Conservation (phyloP, 805 yeast species). For the Saccharomycopsis oosterbeekiorum region DNA sequence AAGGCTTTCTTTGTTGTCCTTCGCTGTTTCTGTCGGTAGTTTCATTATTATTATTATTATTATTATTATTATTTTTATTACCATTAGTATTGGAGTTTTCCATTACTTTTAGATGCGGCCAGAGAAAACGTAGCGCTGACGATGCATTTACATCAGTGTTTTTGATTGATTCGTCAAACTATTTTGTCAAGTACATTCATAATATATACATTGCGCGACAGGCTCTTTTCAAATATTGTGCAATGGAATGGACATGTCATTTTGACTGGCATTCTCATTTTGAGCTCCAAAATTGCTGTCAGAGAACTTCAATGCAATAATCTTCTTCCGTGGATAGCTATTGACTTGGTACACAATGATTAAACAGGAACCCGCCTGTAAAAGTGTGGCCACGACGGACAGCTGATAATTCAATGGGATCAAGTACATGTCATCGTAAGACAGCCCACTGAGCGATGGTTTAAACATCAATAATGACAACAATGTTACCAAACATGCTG, state of each 20-base stretch:
- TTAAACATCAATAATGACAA: neutral
- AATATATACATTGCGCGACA: no score
- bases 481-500: neutral
- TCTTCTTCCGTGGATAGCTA: neutral
- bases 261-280: no score
- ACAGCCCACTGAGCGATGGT: neutral
- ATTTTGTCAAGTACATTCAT: no score
- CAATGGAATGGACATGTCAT: neutral
- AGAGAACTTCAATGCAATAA: neutral
- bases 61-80: no score
- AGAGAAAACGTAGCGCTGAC: no score
- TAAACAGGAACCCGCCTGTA: neutral
- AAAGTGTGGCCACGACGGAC: neutral
- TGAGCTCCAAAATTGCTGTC: neutral
- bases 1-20: no score
- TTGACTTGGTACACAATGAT: neutral
- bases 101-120: no score
- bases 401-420: neutral
- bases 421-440: neutral
- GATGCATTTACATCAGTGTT: no score
- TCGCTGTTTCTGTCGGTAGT: no score
- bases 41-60: no score
- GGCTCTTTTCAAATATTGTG: neutral
- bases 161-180: no score
- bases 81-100: no score